Evolutionary conservation across 2,329 filamentous ascomycete species (phyloP).

Genomic region (Emmonsiellopsis sp.): DNA sequence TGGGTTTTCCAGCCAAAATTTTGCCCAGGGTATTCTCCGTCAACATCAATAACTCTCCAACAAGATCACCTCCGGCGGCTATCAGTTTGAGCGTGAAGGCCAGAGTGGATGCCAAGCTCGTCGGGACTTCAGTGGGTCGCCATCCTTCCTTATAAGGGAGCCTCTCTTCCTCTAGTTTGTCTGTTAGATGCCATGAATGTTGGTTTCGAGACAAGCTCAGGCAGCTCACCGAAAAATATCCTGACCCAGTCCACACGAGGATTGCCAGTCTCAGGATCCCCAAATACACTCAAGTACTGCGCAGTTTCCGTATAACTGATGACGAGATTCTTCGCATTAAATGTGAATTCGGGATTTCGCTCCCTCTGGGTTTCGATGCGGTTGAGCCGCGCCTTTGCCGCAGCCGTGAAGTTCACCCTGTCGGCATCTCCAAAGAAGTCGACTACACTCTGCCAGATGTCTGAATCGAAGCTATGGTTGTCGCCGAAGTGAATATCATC

Average conservation of each 20-base stretch:
- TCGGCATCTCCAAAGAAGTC: slow-evolving; percentile 17
- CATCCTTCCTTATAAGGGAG: slow-evolving; percentile 28
- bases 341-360: slow-evolving; percentile 25
- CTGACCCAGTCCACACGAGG: slow-evolving; percentile 25
- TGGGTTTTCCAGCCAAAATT: slow-evolving; percentile 4
- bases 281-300: slow-evolving; percentile 27
- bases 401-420: slow-evolving; percentile 12
- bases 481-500: slow-evolving; percentile 25
- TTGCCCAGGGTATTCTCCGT: slow-evolving; percentile 4
- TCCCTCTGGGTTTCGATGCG: slow-evolving; percentile 17
- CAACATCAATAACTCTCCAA: slow-evolving; percentile 10
- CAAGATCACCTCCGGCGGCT: slow-evolving; percentile 10
- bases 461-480: slow-evolving; percentile 25
- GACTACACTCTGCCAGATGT: slow-evolving; percentile 18
- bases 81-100: slow-evolving; percentile 12
- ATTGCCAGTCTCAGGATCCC: slow-evolving; percentile 21
- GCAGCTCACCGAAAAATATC: slow-evolving; percentile 18
- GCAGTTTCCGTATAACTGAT: slow-evolving; percentile 30
- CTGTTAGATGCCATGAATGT: neutral
- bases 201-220: neutral
- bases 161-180: slow-evolving; percentile 22
- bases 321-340: slow-evolving; percentile 21
- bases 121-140: slow-evolving; percentile 13
- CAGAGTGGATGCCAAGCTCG: slow-evolving; percentile 11
- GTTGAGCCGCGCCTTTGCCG: slow-evolving; percentile 21